phyloP scores from a whole-genome alignment of 129 eudicot species.

The Mikania micrantha region DNA sequence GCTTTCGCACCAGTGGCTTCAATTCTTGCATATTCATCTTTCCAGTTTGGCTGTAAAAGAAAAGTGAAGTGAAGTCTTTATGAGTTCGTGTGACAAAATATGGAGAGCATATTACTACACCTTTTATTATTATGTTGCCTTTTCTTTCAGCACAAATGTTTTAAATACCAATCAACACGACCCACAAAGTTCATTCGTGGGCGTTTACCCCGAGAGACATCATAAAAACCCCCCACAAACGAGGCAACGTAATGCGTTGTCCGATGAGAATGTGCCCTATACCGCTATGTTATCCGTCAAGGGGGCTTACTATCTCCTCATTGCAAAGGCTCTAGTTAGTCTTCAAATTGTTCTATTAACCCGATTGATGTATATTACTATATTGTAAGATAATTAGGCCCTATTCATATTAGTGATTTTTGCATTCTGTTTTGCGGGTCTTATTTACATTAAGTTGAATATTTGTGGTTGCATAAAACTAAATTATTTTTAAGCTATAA shows the following conservation, averaged over 20 bases:
- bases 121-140: neutral
- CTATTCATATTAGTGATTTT: too few species aligned
- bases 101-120: neutral
- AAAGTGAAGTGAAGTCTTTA: neutral
- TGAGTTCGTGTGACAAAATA: neutral
- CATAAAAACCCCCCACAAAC: neutral
- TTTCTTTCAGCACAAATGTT: neutral
- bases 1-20: too few species aligned
- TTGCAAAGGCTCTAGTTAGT: neutral
- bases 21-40: conserved; percentile 2
- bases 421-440: too few species aligned
- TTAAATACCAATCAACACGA: neutral
- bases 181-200: neutral
- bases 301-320: neutral
- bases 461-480: too few species aligned
- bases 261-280: too few species aligned
- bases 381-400: too few species aligned
- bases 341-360: neutral
- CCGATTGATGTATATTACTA: too few species aligned
- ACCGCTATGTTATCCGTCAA: too few species aligned
- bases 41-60: neutral
- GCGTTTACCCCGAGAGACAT: neutral
- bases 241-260: neutral
- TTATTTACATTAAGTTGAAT: too few species aligned
- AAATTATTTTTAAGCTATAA: too few species aligned